Base-by-base conservation (phyloP, 352 stramenopile genomes). In the Pythium monospermum region DNA sequence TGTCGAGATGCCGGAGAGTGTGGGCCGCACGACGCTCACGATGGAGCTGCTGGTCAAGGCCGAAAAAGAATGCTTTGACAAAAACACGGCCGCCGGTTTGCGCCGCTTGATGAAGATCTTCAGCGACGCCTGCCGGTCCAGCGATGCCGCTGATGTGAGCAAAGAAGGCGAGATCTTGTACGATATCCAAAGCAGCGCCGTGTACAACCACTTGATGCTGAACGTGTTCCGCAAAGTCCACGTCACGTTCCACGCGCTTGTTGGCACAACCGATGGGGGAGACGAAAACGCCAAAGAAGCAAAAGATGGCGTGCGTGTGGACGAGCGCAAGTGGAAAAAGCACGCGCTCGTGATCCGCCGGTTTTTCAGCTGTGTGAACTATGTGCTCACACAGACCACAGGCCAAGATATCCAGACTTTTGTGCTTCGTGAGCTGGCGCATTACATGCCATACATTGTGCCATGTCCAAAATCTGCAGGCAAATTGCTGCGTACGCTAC, bases 151-250 rank as follows among this genome's bases (percentile, higher is more conserved):
- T 2, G 80, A 88, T 61, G 54, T 71, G 36, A 85, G 61, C 56
- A 82, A 81, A 42, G 66, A 70, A 5, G 80, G 69, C 31, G 83
- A 92, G 48, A 88, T 95, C 54, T 73, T 76, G 47, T 98, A 95
- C 73, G 76, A 90, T 35, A 96, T 98, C 48, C 85, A 96, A 49
- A 96, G 81, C 57, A 96, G 88, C 43, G 77, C 87, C 15, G 89
- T 98, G 27, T 98, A 98, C 84, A 96, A 98, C 77, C 74, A 86
- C 21, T 66, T 98, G 31, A 98, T 98, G 91, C 76, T 98, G n/a
- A 85, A 86, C 44, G 87, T 94, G 59, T 86, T 98, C 61, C 87
- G 73, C 26, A 83, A 87, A 52, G 92, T 83, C 43, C 87, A 97
- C 62, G 73, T 91, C 33, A 83, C 85, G 32, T 90, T 98, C 56